Evolutionary conservation across 352 stramenopile genomes (phyloP).

Genomic region (Globisporangium cylindrosporum): DNA sequence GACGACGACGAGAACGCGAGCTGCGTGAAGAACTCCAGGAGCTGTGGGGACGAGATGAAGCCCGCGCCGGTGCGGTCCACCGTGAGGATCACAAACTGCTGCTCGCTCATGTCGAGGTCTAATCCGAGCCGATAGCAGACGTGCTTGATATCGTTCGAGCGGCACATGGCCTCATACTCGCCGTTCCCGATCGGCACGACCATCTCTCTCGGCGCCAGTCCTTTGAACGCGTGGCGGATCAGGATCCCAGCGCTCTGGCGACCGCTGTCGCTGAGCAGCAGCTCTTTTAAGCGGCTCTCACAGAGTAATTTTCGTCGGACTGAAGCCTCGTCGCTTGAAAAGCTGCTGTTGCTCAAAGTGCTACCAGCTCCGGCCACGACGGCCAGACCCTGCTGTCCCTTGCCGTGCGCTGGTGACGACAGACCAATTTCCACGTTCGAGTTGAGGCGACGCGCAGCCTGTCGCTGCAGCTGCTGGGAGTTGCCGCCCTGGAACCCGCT

Average conservation of each 20-base stretch:
- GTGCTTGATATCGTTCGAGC: conserved; percentile 62
- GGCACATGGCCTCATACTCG: conserved; percentile 65
- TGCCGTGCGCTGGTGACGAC: not conserved
- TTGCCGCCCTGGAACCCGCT: not conserved
- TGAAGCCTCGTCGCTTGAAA: conserved; percentile 30
- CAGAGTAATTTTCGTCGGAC: conserved; percentile 58
- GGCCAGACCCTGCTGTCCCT: too few species aligned
- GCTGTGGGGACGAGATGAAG: conserved; percentile 58
- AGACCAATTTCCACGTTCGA: conserved; percentile 17
- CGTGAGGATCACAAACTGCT: conserved; percentile 45
- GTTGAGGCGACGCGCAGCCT: conserved; percentile 40
- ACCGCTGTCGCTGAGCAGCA: conserved; percentile 48
- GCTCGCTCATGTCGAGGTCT: conserved; percentile 60
- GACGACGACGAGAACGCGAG: conserved; percentile 21
- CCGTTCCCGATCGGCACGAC: conserved; percentile 67
- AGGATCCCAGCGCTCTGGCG: conserved; percentile 64
- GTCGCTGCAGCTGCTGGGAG: conserved; percentile 36
- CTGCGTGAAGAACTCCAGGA: conserved; percentile 59
- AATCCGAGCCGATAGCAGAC: conserved; percentile 69
- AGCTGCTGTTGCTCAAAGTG: conserved; percentile 3
- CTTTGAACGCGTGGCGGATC: conserved; percentile 74
- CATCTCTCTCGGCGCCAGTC: conserved; percentile 55
- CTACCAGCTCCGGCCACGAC: too few species aligned
- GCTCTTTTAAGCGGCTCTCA: conserved; percentile 51
- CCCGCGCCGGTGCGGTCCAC: conserved; percentile 50